Evolutionary conservation across 2,329 filamentous ascomycete species (phyloP).

Genomic region (Helicocarpus griseus): DNA sequence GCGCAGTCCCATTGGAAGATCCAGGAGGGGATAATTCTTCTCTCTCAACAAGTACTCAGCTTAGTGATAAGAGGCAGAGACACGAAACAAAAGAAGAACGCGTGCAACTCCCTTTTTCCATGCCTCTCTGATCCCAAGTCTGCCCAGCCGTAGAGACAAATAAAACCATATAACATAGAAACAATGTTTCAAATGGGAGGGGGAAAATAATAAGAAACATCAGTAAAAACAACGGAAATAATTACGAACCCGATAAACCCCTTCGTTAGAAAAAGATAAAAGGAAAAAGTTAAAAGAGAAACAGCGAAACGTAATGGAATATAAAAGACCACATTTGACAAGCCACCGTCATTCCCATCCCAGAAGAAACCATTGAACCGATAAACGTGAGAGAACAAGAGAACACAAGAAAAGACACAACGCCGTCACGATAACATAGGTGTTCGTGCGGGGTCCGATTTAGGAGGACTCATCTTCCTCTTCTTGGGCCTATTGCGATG

Average conservation of each 20-base stretch:
- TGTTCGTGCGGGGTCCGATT: neutral
- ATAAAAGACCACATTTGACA: conserved; percentile 7
- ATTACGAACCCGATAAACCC: neutral
- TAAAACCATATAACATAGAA: no score
- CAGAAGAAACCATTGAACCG: conserved; percentile 7
- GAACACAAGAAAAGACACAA: conserved; percentile 3
- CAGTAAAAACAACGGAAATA: neutral
- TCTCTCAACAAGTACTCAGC: no score
- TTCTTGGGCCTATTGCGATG: conserved; percentile 9
- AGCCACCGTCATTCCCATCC: conserved; percentile 8
- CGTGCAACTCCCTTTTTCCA: no score
- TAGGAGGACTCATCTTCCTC: conserved; percentile 14
- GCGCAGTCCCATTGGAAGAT: no score
- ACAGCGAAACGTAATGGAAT: neutral
- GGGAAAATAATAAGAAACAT: no score
- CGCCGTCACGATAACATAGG: neutral
- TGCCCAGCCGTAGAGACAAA: no score
- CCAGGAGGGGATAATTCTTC: no score
- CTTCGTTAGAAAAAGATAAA: neutral
- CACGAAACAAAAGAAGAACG: no score
- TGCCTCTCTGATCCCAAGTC: no score
- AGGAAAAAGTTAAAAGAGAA: neutral
- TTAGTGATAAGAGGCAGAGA: no score
- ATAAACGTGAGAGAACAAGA: conserved; percentile 1
- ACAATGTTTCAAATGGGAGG: no score